phyloP scores from a whole-genome alignment of 805 yeast species.

The Teunomyces tritomae region DNA sequence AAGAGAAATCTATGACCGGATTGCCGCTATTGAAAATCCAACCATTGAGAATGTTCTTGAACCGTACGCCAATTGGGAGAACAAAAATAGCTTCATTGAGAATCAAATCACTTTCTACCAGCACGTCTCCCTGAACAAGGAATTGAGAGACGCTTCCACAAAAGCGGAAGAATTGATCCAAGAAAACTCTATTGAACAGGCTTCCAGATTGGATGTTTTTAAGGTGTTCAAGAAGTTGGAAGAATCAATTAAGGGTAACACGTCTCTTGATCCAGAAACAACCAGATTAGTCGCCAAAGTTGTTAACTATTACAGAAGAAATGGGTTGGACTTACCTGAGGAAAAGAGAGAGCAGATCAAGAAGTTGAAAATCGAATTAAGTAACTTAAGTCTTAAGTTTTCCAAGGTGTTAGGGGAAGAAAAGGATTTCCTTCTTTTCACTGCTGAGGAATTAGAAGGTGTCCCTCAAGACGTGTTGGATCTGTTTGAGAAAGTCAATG shows the following conservation, averaged over 20 bases:
- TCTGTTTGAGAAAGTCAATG: conserved; percentile 50
- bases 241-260: conserved; percentile 24
- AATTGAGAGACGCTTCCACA: conserved; percentile 68
- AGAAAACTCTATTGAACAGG: conserved; percentile 60
- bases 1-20: conserved; percentile 47
- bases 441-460: conserved; percentile 67
- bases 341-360: conserved; percentile 56
- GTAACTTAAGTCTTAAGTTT: conserved; percentile 55
- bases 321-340: conserved; percentile 62
- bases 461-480: conserved; percentile 64
- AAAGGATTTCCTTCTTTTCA: conserved; percentile 56
- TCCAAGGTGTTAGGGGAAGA: conserved; percentile 71
- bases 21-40: conserved; percentile 51
- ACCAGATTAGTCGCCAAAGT: conserved; percentile 56
- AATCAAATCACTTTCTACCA: conserved; percentile 66
- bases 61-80: conserved; percentile 52
- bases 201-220: conserved; percentile 64
- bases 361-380: conserved; percentile 55
- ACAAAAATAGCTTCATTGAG: conserved; percentile 42
- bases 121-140: conserved; percentile 64
- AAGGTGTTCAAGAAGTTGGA: conserved; percentile 54
- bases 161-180: conserved; percentile 58
- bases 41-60: conserved; percentile 55
- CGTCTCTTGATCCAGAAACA: conserved; percentile 49
- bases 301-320: conserved; percentile 56